phyloP scores from a whole-genome alignment of 2,329 filamentous ascomycete species.

The Trichoderma sp. region DNA sequence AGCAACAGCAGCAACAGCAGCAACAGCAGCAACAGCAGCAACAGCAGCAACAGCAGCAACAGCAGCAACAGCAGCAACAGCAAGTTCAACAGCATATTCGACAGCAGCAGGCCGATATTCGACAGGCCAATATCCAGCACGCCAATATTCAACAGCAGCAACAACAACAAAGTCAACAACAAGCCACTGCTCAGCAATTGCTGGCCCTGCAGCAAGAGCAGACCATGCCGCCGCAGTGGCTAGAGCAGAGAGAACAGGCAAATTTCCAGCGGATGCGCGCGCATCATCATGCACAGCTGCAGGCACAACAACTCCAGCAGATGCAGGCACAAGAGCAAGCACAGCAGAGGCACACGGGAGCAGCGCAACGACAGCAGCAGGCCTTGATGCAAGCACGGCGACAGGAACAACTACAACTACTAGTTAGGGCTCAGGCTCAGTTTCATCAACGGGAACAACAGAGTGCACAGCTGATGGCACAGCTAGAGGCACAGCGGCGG shows the following conservation, averaged over 20 bases:
- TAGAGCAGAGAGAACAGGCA: not conserved
- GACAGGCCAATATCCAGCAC: too few species aligned
- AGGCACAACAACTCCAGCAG: not conserved
- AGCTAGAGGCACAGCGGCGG: not conserved
- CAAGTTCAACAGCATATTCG: not conserved
- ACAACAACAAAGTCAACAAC: not conserved
- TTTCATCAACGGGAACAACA: not conserved
- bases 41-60: not conserved
- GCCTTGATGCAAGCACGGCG: not conserved
- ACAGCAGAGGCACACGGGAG: not conserved
- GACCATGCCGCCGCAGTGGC: not conserved
- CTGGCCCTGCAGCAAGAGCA: not conserved
- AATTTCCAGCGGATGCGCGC: not conserved
- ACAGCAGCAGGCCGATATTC: not conserved
- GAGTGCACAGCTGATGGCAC: not conserved
- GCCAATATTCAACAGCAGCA: not conserved
- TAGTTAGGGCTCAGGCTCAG: not conserved
- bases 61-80: not conserved
- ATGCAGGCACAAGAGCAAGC: not conserved
- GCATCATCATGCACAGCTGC: not conserved
- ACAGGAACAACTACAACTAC: not conserved
- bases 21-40: not conserved
- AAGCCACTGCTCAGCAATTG: not conserved
- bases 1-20: not conserved
- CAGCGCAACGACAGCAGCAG: not conserved